Conservation (phyloP, 164 flowering plant species). For the Akebia trifoliata region DNA sequence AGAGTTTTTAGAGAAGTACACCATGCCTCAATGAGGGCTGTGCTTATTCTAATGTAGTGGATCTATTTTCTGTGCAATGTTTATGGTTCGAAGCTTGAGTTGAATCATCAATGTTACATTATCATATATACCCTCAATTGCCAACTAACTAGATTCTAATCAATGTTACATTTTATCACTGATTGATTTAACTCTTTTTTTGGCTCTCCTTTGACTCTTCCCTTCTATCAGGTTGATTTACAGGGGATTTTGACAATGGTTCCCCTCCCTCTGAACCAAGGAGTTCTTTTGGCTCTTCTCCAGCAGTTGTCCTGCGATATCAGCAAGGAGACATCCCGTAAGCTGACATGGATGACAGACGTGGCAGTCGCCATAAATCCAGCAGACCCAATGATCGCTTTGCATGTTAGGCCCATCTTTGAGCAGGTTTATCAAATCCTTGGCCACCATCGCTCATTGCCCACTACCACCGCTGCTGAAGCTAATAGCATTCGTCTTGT, state of each 20-base stretch:
- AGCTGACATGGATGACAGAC: conserved; percentile 79
- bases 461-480: conserved; percentile 40
- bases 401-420: conserved; percentile 82
- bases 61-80: too few relatives aligned
- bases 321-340: conserved; percentile 52
- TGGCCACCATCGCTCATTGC: conserved; percentile 47
- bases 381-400: conserved; percentile 58
- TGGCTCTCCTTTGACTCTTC: background rate
- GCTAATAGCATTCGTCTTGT: conserved; percentile 49
- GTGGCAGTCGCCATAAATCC: conserved; percentile 67
- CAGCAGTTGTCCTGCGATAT: conserved; percentile 91
- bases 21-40: too few relatives aligned
- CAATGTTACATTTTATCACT: too few relatives aligned
- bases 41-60: too few relatives aligned
- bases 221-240: conserved; percentile 69
- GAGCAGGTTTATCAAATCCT: conserved; percentile 86
- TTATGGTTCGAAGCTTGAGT: too few relatives aligned
- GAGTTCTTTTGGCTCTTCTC: conserved; percentile 86
- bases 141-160: too few relatives aligned
- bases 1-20: too few relatives aligned
- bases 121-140: too few relatives aligned
- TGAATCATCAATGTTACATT: too few relatives aligned
- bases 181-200: too few relatives aligned
- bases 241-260: conserved; percentile 42
- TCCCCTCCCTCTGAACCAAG: conserved; percentile 84